Percentiles rank a stretch among this genome's conserved stretches.
phyloP scores from a whole-genome alignment of 352 stramenopile genomes.

The Phytophthora chlamydospora region DNA sequence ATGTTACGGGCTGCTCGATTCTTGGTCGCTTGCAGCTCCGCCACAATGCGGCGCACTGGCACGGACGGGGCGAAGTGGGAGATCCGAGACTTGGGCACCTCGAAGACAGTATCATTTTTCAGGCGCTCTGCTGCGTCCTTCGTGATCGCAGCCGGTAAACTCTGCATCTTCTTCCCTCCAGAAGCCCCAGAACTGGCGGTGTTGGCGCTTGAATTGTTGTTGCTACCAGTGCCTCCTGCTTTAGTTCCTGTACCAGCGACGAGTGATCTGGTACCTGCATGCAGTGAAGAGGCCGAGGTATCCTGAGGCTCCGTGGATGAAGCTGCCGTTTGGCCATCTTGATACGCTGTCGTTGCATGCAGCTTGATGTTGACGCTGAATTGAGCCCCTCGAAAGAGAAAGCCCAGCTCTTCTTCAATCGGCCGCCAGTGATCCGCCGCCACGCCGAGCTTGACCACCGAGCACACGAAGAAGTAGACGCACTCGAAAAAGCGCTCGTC shows the following conservation, averaged over 20 bases:
- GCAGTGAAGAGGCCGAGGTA: constrained; percentile 9
- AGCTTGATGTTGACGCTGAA: constrained; percentile 69
- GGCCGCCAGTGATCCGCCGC: constrained; percentile 54
- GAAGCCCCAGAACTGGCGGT: constrained; percentile 1
- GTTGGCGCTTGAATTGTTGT: constrained; percentile 7
- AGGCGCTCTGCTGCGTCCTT: constrained; percentile 26
- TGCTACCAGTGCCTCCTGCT: constrained; percentile 30
- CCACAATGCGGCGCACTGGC: constrained; percentile 65
- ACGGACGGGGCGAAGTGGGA: constrained; percentile 71
- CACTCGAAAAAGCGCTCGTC: constrained; percentile 85
- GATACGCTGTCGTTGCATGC: constrained; percentile 39
- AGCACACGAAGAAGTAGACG: constrained; percentile 81
- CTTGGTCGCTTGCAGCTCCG: constrained; percentile 70
- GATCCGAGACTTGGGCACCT: constrained; percentile 56
- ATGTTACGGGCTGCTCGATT: constrained; percentile 63
- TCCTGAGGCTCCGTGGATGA: constrained; percentile 26
- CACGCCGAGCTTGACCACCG: constrained; percentile 73
- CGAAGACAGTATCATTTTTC: constrained; percentile 34
- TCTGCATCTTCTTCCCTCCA: constrained; percentile 53
- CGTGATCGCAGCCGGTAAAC: constrained; percentile 31
- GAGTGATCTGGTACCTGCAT: constrained; percentile 23
- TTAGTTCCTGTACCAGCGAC: constrained; percentile 2
- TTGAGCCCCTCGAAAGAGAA: constrained; percentile 75
- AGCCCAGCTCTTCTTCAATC: constrained; percentile 76
- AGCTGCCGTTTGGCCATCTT: constrained; percentile 11